Conservation (phyloP, 2,329 filamentous ascomycete genomes). For the Aspergillus fumigatiaffinis region DNA sequence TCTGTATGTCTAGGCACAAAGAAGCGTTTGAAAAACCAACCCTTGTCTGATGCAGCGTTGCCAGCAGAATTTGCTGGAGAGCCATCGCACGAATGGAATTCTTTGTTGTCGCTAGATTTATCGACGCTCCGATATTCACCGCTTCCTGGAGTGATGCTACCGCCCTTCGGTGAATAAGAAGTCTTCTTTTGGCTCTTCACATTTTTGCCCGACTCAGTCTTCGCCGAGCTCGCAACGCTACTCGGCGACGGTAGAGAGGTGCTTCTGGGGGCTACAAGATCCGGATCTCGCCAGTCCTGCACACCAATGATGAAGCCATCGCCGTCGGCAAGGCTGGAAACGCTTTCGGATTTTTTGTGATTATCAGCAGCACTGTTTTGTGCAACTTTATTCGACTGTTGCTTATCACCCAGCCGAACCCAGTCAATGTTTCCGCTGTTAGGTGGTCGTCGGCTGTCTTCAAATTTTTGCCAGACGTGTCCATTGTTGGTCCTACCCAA, state of each 20-base stretch:
- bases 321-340: slow-evolving; percentile 31
- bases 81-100: slow-evolving; percentile 9
- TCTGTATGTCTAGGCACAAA: slow-evolving; percentile 22
- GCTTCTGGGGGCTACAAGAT: slow-evolving; percentile 54
- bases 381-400: slow-evolving; percentile 20
- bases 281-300: slow-evolving; percentile 80
- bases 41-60: slow-evolving; percentile 11
- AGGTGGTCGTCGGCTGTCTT: slow-evolving; percentile 62
- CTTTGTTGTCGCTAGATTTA: slow-evolving; percentile 20
- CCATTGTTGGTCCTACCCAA: slow-evolving; percentile 28
- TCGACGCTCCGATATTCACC: slow-evolving; percentile 61
- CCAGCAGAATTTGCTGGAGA: slow-evolving; percentile 7
- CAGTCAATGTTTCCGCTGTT: slow-evolving; percentile 72
- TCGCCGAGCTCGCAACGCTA: slow-evolving; percentile 20
- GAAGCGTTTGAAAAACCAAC: slow-evolving; percentile 37
- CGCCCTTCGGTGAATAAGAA: slow-evolving; percentile 51
- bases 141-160: slow-evolving; percentile 68
- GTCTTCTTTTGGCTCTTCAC: slow-evolving; percentile 28
- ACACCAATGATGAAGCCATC: slow-evolving; percentile 78
- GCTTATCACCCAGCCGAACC: slow-evolving; percentile 59
- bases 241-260: slow-evolving; percentile 22
- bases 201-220: slow-evolving; percentile 26
- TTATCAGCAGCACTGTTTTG: slow-evolving; percentile 8
- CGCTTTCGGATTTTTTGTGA: slow-evolving; percentile 20
- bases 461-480: slow-evolving; percentile 22